Evolutionary conservation across 176 grass and related monocot species (phyloP).

Genomic region (Saccharum officinarum): DNA sequence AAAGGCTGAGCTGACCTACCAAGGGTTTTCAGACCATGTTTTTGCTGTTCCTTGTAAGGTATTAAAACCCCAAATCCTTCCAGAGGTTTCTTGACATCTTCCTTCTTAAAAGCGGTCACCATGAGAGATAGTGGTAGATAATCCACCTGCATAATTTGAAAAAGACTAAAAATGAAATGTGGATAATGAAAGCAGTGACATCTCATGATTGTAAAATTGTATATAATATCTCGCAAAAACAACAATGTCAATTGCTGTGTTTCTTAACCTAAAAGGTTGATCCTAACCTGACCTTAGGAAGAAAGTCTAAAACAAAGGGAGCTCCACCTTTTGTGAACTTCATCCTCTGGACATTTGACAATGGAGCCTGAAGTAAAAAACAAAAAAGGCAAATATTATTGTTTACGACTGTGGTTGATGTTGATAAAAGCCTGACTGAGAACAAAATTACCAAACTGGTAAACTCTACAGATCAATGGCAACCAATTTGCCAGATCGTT

Average conservation of each 20-base stretch:
- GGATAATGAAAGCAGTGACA: neutral
- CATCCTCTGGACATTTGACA: constrained; percentile 85
- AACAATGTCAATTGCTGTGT: constrained; percentile 9
- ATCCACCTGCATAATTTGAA: constrained; percentile 61
- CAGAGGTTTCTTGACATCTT: constrained; percentile 80
- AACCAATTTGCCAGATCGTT: constrained; percentile 26
- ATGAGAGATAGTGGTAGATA: constrained; percentile 90
- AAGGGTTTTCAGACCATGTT: constrained; percentile 83
- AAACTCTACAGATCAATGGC: constrained; percentile 1
- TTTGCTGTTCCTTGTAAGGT: constrained; percentile 90
- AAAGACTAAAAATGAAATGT: constrained; percentile 15
- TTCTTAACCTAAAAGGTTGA: constrained; percentile 28
- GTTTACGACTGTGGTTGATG: neutral
- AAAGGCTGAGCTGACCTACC: constrained; percentile 53
- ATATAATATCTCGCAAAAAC: constrained; percentile 22
- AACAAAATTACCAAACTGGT: neutral
- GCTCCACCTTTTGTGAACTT: constrained; percentile 66
- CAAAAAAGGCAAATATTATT: constrained; percentile 3
- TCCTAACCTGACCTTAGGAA: constrained; percentile 78
- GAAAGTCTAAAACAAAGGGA: constrained; percentile 87
- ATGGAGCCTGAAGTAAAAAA: constrained; percentile 68
- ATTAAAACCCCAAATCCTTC: constrained; percentile 96
- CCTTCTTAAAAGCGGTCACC: constrained; percentile 92
- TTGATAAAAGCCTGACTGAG: neutral
- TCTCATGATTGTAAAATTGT: neutral